phyloP scores from a whole-genome alignment of 2,329 filamentous ascomycete species.

The Trichophyton simii region DNA sequence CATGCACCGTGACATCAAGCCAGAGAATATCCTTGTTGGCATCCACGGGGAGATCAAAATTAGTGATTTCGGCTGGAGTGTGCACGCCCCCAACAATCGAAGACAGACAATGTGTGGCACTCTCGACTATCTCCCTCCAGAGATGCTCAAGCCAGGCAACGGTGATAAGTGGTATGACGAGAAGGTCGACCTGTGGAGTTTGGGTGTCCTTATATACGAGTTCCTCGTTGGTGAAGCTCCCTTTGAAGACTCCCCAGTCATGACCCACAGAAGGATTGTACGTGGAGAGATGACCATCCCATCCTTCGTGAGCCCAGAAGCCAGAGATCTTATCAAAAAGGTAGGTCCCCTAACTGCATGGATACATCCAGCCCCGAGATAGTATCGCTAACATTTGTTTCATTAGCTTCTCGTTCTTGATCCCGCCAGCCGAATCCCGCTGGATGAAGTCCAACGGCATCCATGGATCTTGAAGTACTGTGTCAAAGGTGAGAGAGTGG shows the following conservation, averaged over 20 bases:
- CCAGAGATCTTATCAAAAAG: constrained; percentile 81
- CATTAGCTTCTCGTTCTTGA: constrained; percentile 72
- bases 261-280: constrained; percentile 84
- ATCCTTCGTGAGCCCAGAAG: constrained; percentile 78
- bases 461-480: constrained; percentile 98
- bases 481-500: constrained; percentile 40
- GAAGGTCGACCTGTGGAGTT: constrained; percentile 91
- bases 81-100: constrained; percentile 89
- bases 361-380: not conserved
- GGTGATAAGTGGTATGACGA: constrained; percentile 84
- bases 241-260: constrained; percentile 87
- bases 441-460: constrained; percentile 78
- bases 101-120: constrained; percentile 94
- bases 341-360: constrained; percentile 33
- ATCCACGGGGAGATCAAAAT: constrained; percentile 98
- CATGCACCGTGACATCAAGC: constrained; percentile 95
- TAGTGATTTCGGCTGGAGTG: constrained; percentile 96
- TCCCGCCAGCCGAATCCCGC: constrained; percentile 79
- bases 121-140: constrained; percentile 89
- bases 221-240: constrained; percentile 92
- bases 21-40: constrained; percentile 90
- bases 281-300: constrained; percentile 87
- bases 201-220: constrained; percentile 91
- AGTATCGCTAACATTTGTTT: constrained; percentile 15
- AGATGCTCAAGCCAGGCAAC: constrained; percentile 80